Conservation (phyloP, 345 rosid species). For the Schrenkiella parvula region DNA sequence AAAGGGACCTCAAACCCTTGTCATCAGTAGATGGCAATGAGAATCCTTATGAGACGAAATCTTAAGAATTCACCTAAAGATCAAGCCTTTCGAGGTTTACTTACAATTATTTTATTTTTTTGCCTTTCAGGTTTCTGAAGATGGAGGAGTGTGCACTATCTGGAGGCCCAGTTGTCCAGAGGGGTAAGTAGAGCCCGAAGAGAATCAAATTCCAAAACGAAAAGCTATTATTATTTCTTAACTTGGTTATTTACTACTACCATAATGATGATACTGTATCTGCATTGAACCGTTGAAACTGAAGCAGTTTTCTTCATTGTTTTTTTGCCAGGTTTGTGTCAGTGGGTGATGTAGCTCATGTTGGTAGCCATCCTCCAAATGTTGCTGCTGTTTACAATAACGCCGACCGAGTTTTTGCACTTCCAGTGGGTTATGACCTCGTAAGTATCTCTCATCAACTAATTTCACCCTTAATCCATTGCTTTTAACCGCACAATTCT, state of each 20-base stretch:
- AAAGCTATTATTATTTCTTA: not conserved
- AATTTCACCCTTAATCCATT: not conserved
- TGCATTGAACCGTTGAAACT: not conserved
- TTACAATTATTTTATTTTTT: not conserved
- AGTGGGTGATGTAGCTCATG: conserved; percentile 79
- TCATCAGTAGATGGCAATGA: not conserved
- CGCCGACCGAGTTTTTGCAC: conserved; percentile 45
- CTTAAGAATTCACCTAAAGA: not conserved
- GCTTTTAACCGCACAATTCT: not conserved
- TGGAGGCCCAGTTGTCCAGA: conserved; percentile 92
- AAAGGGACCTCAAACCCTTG: not conserved
- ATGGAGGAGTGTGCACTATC: conserved; percentile 62
- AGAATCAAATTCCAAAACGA: not conserved
- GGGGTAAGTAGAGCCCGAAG: conserved; percentile 49
- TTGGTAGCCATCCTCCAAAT: conserved; percentile 84
- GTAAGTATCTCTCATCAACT: conserved; percentile 39
- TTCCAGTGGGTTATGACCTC: conserved; percentile 87
- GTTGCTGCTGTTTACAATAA: conserved; percentile 82
- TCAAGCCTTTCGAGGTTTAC: not conserved
- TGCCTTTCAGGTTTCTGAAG: conserved; percentile 58
- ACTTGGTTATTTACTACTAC: not conserved
- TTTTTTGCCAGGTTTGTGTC: conserved; percentile 58
- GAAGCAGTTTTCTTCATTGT: conserved; percentile 14
- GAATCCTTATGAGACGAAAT: not conserved
- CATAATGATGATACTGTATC: not conserved